Evolutionary conservation across 805 yeast genomes (phyloP), one percentile per base, ranked within the genome.

Genomic region (Zygosaccharomyces kombuchaensis): DNA sequence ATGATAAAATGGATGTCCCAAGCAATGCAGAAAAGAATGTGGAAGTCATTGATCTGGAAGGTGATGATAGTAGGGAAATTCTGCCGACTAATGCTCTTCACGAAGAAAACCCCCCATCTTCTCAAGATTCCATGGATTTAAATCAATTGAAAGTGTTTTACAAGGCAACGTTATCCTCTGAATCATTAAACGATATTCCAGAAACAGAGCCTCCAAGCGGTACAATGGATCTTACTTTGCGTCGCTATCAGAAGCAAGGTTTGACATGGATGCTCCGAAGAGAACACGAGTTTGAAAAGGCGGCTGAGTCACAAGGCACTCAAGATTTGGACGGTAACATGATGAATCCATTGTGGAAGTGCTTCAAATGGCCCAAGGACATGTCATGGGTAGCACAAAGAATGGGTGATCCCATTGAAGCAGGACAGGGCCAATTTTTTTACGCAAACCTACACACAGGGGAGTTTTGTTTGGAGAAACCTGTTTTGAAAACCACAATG

Each of bases 211-310:
- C 78, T 0, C 51, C 70, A 4, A 56, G 57, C 1, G 75, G 76
- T 44, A 56, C 71, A 1, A 84, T 89, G 56, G 71, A 71, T 7
- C 55, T 90, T 40, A 68, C 69, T 1, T 66, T 91, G 40, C 70
- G 96, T 45, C 76, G 80, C 1, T 91, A 91, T 62, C 98, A 91
- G 64, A 81, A 77, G 50, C 87, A 83, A 56, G 96, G 95, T 0
- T 66, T 88, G 25, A 79, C 90, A 1, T 89, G 96, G 96, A 83
- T 89, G 91, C 66, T 88, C n/a, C 74, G 80, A 26, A 71, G 91
- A 45, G 96, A 89, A 59, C 73, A 77, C 32, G 89, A 83, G 51
- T 65, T 75, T 49, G 74, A 54, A 13, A 51, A 57, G 9, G 46
- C 66, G 2, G 50, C 54, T 4, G 47, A 47, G 2, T 30, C 45